These are phyloP conservation scores for Aureobasidium sp. DNA, from an alignment of 2,329 filamentous ascomycete genomes.

Conservation along the genomic window DNA sequence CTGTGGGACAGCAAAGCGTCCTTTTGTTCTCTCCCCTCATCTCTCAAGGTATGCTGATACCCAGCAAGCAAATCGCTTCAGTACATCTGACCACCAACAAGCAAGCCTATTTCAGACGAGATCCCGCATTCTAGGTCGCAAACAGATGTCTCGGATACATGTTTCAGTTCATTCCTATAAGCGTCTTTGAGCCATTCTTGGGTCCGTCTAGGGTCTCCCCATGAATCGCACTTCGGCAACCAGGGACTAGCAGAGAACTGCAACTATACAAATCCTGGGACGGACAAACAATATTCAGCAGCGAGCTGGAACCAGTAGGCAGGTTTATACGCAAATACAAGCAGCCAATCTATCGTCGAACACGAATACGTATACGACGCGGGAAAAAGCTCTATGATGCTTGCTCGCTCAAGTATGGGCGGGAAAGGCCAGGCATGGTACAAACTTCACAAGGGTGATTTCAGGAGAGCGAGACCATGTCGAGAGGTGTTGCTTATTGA, in stretches of 20 bases:
- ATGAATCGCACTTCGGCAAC: not conserved
- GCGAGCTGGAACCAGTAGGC: too few relatives aligned
- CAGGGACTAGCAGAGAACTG: not conserved
- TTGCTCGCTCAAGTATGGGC: not conserved
- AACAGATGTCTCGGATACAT: too few relatives aligned
- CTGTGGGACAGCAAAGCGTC: not conserved
- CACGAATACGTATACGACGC: not conserved
- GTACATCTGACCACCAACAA: too few relatives aligned
- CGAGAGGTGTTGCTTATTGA: not conserved
- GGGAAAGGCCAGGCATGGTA: not conserved
- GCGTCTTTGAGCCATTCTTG: not conserved
- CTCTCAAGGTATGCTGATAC: too few relatives aligned
- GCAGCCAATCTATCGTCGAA: not conserved
- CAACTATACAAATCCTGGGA: not conserved
- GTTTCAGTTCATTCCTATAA: not conserved
- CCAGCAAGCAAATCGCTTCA: too few relatives aligned
- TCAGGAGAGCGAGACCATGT: not conserved
- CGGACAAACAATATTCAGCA: too few relatives aligned
- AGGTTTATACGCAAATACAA: too few relatives aligned
- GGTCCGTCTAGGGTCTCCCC: not conserved
- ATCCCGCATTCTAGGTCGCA: not conserved
- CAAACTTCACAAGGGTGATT: not conserved
- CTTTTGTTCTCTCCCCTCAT: too few relatives aligned
- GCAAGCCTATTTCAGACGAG: too few relatives aligned
- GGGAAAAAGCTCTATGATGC: too few relatives aligned